phyloP scores from a whole-genome alignment of 192 early-diverging fungal species.

The Mortierella antarctica region DNA sequence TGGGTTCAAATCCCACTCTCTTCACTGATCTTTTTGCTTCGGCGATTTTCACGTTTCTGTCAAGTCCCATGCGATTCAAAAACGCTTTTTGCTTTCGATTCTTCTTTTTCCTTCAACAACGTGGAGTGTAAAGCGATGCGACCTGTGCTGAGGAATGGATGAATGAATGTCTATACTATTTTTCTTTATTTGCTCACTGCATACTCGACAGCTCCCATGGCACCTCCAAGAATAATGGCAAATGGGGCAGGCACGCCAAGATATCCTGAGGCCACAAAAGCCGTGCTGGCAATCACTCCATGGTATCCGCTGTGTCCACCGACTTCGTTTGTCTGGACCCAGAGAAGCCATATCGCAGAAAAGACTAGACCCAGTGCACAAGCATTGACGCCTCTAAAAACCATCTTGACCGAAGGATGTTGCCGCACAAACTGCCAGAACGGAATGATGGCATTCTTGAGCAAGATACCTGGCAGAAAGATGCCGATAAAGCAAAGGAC shows the following conservation, averaged over 20 bases:
- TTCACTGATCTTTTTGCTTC: conserved; percentile 10
- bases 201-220: conserved; percentile 53
- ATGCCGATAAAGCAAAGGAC: conserved; percentile 67
- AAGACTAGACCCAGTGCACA: conserved; percentile 72
- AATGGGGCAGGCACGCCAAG: conserved; percentile 42
- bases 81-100: too few relatives aligned
- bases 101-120: too few relatives aligned
- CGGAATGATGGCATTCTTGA: conserved; percentile 69
- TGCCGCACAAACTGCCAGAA: conserved; percentile 67
- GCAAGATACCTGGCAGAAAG: conserved; percentile 68
- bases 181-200: conserved; percentile 2
- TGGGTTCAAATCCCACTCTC: conserved; percentile 21
- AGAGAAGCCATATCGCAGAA: conserved; percentile 72
- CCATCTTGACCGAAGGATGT: conserved; percentile 44
- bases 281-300: conserved; percentile 43
- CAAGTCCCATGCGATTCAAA: too few relatives aligned
- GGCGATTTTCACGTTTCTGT: too few relatives aligned
- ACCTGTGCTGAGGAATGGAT: too few relatives aligned
- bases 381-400: conserved; percentile 72
- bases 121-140: too few relatives aligned
- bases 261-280: conserved; percentile 48
- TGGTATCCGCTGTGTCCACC: conserved; percentile 49
- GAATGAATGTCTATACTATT: too few relatives aligned
- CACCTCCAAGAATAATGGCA: conserved; percentile 50
- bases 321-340: conserved; percentile 27